Evolutionary conservation across 2,329 filamentous ascomycete species (phyloP), one percentile per base, ranked within the genome.

Genomic region (Talaromyces amestolkiae): DNA sequence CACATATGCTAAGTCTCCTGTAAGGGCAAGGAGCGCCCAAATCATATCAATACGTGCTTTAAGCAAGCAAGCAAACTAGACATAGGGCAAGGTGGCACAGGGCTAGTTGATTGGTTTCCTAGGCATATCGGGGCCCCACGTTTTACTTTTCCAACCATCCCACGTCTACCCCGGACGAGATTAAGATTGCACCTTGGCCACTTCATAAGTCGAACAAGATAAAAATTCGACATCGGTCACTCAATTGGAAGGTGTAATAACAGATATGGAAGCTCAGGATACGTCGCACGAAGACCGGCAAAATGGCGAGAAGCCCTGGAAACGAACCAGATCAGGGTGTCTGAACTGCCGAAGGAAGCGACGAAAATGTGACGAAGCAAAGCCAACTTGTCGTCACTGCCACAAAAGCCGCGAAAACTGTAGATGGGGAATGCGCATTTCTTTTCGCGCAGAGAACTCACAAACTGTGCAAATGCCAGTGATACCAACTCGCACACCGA

Each of bases 321-420:
- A 53, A 39, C 43, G 59, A 4, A 61, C 59, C 59, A 61, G 59
- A 61, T 49, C 59, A 39, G 59, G 59, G 27, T 61, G 59, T 61
- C 59, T 61, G 11, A 61, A 61, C 19, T 61, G 59, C 59, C 22
- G 59, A 35, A 19, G 35, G 22, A 61, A 51, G 31, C 43, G 59
- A 49, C 43, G 59, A 7, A 61, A 61, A 53, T 61, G 59, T 39
- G 59, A 61, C 3, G 59, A 61, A 27, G 27, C 24, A 35, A 61
- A 61, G 31, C 59, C 59, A 27, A 35, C 24, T 15, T 61, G 59
- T 61, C 45, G 31, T 33, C 43, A 47, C 47, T 61, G 59, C 31
- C 59, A 24, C 13, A 51, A 37, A 9, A 61, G 47, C 19, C 43
- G 47, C n/a, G 59, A 61, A 51, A 49, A 47, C 8, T 61, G 59